Conservation (phyloP, 2,329 filamentous ascomycete genomes). For the Didymella lethalis region DNA sequence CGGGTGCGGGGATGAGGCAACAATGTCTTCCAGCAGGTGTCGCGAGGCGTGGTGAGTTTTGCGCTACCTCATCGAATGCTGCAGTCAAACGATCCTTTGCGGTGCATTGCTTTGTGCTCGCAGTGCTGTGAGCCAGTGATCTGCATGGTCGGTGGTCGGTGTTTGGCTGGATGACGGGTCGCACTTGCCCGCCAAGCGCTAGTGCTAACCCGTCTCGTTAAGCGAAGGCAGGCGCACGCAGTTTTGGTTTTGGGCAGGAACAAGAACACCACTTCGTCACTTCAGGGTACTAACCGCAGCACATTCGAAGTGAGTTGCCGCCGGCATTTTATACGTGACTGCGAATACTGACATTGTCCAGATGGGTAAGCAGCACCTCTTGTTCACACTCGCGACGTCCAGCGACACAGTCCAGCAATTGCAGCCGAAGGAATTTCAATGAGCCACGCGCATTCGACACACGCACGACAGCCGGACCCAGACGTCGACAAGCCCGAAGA, state of each 20-base stretch:
- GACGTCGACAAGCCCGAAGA: background rate
- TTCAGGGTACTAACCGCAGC: constrained; percentile 55
- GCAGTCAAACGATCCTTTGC: background rate
- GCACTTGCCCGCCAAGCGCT: constrained; percentile 14
- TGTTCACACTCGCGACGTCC: constrained; percentile 25
- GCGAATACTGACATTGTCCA: constrained; percentile 50
- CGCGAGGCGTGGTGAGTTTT: constrained; percentile 13
- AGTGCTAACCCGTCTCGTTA: constrained; percentile 5
- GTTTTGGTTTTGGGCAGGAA: constrained; percentile 2
- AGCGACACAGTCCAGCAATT: constrained; percentile 39
- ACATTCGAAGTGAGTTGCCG: constrained; percentile 61
- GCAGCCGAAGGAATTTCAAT: constrained; percentile 40
- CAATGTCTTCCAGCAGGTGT: constrained; percentile 2
- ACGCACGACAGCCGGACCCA: constrained; percentile 8
- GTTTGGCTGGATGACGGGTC: constrained; percentile 16
- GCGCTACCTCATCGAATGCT: constrained; percentile 14
- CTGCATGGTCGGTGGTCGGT: constrained; percentile 3
- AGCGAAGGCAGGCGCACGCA: constrained; percentile 1
- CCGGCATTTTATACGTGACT: constrained; percentile 11
- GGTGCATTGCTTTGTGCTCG: constrained; percentile 18
- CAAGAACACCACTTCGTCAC: constrained; percentile 41
- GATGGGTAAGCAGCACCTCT: constrained; percentile 67
- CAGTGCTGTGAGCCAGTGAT: constrained; percentile 1
- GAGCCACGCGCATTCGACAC: constrained; percentile 26
- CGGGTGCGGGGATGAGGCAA: constrained; percentile 4